Base-by-base conservation (phyloP, 805 yeast genomes). In the Wickerhamiella australiensis region DNA sequence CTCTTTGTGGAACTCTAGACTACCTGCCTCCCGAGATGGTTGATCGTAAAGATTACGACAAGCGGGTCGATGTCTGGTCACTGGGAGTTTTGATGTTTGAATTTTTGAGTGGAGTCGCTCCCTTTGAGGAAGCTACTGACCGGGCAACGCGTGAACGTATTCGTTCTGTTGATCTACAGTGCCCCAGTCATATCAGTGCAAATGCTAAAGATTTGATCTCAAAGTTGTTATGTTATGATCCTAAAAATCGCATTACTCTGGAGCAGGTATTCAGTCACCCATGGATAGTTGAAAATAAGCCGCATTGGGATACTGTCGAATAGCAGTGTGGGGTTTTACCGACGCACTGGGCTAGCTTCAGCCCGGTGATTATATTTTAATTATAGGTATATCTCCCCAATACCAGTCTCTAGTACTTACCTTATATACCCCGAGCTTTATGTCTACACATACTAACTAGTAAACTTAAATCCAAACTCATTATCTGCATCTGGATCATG, bases 1-100 rank as follows among this genome's bases (percentile, higher is more conserved):
- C 97, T 0, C 75, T 92, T 69, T 92, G 97, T 65, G 97, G 98
- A 0, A 92, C 98, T 0, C 69, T 90, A 37, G 97, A 92, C 65
- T 90, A 90, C 58, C 66, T 92, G 13, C 94, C 97, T 0, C 98
- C 98, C 6, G 98, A 90, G 66, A 80, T 92, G 83, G 85, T 90
- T 5, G 92, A 82, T 53, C 79, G 84, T 1, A 79, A 76, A 57
- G 83, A 79, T 9, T 92, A 90, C 58, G 90, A 83, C 57, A 73
- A 72, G 48, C 72, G 72, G 47, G 95, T 86, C 0, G 98, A 90
- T 62, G 74, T 82, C 2, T 90, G 98, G 98, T 85, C 96, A 1
- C 68, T 90, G 49, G 98, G 98, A 0, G 79, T 90, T 1, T 64
- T 90, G 33, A 74, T 87, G 54, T 90, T 82, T 60, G 98, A 90